Evolutionary conservation across 1,139 yeast species (phyloP), one percentile per base, ranked within the genome.

Genomic region (Scheffersomyces lignicola): DNA sequence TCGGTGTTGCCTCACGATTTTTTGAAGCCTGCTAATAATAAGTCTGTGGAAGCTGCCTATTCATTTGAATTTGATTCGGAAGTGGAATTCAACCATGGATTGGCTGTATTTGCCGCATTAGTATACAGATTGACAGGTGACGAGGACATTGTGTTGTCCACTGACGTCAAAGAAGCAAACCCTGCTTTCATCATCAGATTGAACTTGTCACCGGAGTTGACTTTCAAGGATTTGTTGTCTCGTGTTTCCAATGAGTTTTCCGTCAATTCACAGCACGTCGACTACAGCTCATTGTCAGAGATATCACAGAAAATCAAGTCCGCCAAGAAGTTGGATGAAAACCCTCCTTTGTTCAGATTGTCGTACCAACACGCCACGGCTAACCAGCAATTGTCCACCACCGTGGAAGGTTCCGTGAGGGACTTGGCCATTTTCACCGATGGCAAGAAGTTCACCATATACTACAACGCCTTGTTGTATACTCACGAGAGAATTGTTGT

Each of bases 1-100:
- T 86, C 95, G 37, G 87, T 83, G 18, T 71, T 90, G 38, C 97
- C 97, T 10, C 85, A 84, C 47, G 97, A 90, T 58, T 90, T 76
- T 58, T 79, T 85, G 45, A 80, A 84, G 53, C 95, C 96, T 2
- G 66, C 80, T n/a, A 78, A 78, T 40, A 80, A 80, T 44, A 79
- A 79, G 44, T 73, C 82, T 9, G 80, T 81, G 15, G 88, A 84
- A 59, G 80, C 90, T 27, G 65, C 69, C 20, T 60, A 71, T 45
- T 52, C 70, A 7, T 65, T 75, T 36, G 47, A 60, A 8, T 45
- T 78, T 7, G 9, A 68, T 69, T 37, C 54, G 2, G 33, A 45
- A 3, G 39, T 48, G 13, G 35, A 41, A 3, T 85, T 83, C 55
- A 56, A 71, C 20, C 60, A 74, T 14, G 80, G 83, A 0, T 69